Conservation (phyloP, 305 asterid genomes). For the Fraxinus platypoda region DNA sequence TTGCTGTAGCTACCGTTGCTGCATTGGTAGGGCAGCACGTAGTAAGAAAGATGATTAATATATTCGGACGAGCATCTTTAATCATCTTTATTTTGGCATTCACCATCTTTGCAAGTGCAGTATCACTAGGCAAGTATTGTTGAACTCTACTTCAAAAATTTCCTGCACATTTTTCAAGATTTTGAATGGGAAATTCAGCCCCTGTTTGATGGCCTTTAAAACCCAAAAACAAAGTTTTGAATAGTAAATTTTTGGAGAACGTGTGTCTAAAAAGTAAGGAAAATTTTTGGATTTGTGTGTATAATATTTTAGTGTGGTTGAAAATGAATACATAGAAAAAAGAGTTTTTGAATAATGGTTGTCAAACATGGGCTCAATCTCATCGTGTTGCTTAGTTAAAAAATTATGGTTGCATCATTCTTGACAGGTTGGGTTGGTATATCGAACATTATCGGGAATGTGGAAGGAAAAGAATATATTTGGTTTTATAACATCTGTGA, state of each 20-base stretch:
- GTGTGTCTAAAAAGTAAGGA: no score
- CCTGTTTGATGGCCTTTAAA: no score
- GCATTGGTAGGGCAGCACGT: slow-evolving; percentile 67
- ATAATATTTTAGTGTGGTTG: no score
- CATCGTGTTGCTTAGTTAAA: neutral
- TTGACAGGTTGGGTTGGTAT: slow-evolving; percentile 64
- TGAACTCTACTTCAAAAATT: neutral
- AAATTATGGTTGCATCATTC: slow-evolving; percentile 1
- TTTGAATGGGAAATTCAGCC: neutral
- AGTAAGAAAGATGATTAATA: slow-evolving; percentile 52
- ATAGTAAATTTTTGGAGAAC: no score
- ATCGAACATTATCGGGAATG: slow-evolving; percentile 43
- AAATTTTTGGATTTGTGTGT: no score
- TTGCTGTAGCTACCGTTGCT: slow-evolving; percentile 58
- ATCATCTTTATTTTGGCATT: slow-evolving; percentile 67
- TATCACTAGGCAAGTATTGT: slow-evolving; percentile 49
- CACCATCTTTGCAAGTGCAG: slow-evolving; percentile 58
- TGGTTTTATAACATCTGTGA: slow-evolving; percentile 60
- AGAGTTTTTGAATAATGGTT: no score
- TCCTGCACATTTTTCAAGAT: neutral
- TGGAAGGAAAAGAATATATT: slow-evolving; percentile 34
- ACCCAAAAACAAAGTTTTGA: no score
- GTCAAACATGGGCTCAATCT: neutral
- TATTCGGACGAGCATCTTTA: slow-evolving; percentile 65
- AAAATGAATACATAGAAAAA: no score